These are phyloP conservation scores for Auricularia auricula-judae DNA, from an alignment of 768 basidiomycete species.

Conservation along the genomic window DNA sequence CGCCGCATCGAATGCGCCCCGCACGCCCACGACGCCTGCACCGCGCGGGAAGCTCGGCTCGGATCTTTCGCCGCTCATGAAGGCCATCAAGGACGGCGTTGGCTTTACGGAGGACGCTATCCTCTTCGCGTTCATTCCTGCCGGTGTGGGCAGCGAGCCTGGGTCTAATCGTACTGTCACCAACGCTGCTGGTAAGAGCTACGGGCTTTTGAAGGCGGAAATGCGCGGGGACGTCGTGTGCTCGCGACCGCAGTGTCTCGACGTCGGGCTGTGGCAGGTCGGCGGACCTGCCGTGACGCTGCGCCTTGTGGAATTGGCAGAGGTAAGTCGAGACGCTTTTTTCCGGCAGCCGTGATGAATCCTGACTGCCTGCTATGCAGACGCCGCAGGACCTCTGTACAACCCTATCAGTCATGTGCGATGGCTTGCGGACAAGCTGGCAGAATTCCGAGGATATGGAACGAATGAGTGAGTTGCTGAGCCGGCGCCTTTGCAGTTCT, in stretches of 20 bases:
- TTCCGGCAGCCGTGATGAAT: not conserved
- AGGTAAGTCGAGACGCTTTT: slow-evolving; percentile 30
- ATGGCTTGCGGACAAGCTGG: slow-evolving; percentile 78
- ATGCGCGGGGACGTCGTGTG: slow-evolving; percentile 44
- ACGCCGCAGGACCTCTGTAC: slow-evolving; percentile 68
- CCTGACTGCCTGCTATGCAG: slow-evolving; percentile 23
- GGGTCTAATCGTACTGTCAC: not conserved
- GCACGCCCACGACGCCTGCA: slow-evolving; percentile 8
- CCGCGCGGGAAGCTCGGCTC: slow-evolving; percentile 10
- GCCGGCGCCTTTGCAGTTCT: not conserved
- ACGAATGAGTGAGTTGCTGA: slow-evolving; percentile 50
- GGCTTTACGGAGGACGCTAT: slow-evolving; percentile 12
- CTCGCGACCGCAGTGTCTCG: slow-evolving; percentile 52
- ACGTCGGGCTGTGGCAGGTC: slow-evolving; percentile 68
- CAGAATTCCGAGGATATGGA: slow-evolving; percentile 94
- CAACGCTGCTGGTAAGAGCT: slow-evolving; percentile 6
- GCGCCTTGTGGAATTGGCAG: slow-evolving; percentile 64
- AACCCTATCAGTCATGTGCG: slow-evolving; percentile 59
- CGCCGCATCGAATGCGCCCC: slow-evolving; percentile 1
- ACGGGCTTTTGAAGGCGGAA: not conserved
- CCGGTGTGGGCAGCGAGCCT: slow-evolving; percentile 2
- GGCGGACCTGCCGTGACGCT: slow-evolving; percentile 72
- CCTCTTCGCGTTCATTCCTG: slow-evolving; percentile 10
- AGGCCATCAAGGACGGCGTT: slow-evolving; percentile 34
- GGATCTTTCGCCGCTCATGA: slow-evolving; percentile 30